phyloP scores from a whole-genome alignment of 495 filamentous ascomycete species.

The Coniosporium apollinis region DNA sequence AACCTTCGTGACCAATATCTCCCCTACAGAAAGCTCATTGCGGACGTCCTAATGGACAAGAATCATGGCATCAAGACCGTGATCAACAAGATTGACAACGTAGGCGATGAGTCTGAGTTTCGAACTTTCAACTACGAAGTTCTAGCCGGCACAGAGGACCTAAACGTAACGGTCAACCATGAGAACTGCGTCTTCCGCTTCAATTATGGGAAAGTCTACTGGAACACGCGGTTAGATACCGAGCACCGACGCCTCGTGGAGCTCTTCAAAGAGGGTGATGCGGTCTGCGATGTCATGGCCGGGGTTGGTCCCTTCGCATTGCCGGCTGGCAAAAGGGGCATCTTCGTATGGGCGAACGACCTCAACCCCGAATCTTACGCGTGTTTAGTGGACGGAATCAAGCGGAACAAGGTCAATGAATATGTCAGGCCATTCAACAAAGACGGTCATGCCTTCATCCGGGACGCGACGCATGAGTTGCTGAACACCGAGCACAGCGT shows the following conservation, averaged over 20 bases:
- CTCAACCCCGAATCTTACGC: conserved; percentile 78
- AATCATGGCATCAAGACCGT: conserved; percentile 65
- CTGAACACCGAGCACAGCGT: conserved; percentile 33
- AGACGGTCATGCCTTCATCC: conserved; percentile 73
- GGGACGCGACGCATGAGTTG: conserved; percentile 43
- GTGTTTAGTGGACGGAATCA: conserved; percentile 50
- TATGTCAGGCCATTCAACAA: conserved; percentile 65
- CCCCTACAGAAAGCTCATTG: conserved; percentile 72
- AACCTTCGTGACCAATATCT: conserved; percentile 71
- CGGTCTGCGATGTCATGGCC: conserved; percentile 94
- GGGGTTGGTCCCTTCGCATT: conserved; percentile 92
- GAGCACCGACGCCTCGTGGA: conserved; percentile 72
- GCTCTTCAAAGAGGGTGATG: conserved; percentile 66
- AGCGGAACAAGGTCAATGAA: conserved; percentile 54
- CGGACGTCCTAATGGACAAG: conserved; percentile 73
- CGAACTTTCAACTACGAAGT: conserved; percentile 89
- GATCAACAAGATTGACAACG: conserved; percentile 86
- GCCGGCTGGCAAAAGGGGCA: conserved; percentile 71
- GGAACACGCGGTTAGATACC: conserved; percentile 79
- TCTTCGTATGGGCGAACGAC: conserved; percentile 96
- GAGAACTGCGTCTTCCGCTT: conserved; percentile 47
- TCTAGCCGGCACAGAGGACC: conserved; percentile 60
- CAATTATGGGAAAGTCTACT: conserved; percentile 83
- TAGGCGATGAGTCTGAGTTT: conserved; percentile 70
- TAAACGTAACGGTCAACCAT: conserved; percentile 61